Evolutionary conservation across 75 land plant genomes (phyloP).

Genomic region (Pinus taeda): DNA sequence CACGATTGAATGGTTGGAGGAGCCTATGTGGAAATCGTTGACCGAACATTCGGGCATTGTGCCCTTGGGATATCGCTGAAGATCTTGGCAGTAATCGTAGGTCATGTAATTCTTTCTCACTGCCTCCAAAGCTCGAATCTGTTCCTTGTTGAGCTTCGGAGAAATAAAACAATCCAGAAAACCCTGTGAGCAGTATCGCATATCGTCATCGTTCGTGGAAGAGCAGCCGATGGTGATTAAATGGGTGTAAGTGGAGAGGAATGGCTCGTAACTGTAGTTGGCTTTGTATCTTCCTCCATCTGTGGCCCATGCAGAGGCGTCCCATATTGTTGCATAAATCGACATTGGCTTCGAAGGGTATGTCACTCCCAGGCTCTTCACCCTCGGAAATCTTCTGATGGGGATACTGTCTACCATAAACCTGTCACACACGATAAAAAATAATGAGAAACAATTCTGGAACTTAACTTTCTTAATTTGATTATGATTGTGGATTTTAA

Average conservation of each 20-base stretch:
- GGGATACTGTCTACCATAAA: constrained; percentile 3
- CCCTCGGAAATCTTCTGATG: constrained; percentile 1
- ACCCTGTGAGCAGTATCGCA: not conserved
- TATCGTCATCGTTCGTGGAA: not conserved
- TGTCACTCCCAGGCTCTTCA: not conserved
- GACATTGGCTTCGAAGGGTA: constrained; percentile 22
- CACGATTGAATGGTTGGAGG: no score
- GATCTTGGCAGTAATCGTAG: constrained; percentile 41
- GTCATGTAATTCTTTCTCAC: constrained; percentile 19
- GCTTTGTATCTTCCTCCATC: constrained; percentile 40
- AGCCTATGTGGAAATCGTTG: no score
- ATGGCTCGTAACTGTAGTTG: constrained; percentile 37
- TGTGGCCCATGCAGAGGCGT: constrained; percentile 53
- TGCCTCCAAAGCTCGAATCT: constrained; percentile 17
- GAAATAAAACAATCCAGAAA: not conserved
- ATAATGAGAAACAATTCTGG: no score
- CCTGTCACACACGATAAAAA: constrained; percentile 17
- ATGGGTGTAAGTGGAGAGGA: constrained; percentile 28
- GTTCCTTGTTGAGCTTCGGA: constrained; percentile 10
- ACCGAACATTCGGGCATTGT: constrained; percentile 25
- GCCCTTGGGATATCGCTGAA: constrained; percentile 24
- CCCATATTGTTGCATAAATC: constrained; percentile 49
- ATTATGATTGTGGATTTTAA: no score
- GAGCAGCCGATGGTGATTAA: constrained; percentile 33
- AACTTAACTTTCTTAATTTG: no score